These are phyloP conservation scores for Xylaria cubensis DNA, from an alignment of 495 filamentous ascomycete species.

Conservation along the genomic window DNA sequence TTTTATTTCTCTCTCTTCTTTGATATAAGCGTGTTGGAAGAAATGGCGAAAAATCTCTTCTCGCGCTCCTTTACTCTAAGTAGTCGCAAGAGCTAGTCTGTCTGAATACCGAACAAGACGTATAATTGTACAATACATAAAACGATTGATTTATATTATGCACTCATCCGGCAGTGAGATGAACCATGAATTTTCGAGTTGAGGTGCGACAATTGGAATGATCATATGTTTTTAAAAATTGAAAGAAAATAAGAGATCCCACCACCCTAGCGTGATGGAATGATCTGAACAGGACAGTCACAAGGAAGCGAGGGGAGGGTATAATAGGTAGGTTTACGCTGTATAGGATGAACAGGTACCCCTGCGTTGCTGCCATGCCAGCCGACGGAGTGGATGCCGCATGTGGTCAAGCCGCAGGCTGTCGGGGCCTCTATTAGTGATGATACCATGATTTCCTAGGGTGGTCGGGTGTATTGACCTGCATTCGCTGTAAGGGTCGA, in stretches of 20 bases:
- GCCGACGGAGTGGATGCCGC: conserved; percentile 6
- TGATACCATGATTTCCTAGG: not conserved
- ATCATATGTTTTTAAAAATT: not conserved
- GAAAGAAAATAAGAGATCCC: not conserved
- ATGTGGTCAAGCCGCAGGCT: conserved; percentile 4
- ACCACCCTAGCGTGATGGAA: not conserved
- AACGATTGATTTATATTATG: not conserved
- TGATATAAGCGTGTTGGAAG: not conserved
- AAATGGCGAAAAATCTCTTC: not conserved
- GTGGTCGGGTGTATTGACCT: not conserved
- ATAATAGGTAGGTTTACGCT: not conserved
- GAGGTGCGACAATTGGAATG: not conserved
- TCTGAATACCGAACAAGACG: not conserved
- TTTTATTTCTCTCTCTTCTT: too few relatives aligned
- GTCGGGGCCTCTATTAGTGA: not conserved
- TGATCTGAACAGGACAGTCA: not conserved
- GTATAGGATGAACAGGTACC: not conserved
- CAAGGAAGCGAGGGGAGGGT: conserved; percentile 1
- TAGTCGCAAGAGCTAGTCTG: not conserved
- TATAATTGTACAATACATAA: not conserved
- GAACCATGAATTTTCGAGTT: not conserved
- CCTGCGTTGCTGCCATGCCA: conserved; percentile 9
- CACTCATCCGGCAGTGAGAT: not conserved
- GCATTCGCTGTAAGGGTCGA: not conserved
- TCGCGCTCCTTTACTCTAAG: not conserved